phyloP scores from a whole-genome alignment of 129 eudicot species.

The Helianthus tuberosus region DNA sequence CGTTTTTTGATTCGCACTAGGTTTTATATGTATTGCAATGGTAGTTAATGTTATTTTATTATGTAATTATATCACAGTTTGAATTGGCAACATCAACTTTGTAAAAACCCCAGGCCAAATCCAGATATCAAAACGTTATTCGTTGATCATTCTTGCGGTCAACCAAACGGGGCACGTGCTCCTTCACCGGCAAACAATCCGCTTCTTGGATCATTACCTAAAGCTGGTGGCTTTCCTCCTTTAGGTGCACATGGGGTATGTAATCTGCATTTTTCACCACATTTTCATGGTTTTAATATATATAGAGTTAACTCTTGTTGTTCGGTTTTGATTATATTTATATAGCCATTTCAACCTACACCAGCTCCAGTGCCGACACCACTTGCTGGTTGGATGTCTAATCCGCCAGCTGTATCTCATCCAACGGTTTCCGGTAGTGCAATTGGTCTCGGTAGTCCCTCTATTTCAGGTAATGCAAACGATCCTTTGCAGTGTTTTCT shows the following conservation, averaged over 20 bases:
- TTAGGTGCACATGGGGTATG: constrained; percentile 89
- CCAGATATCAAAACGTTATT: constrained; percentile 93
- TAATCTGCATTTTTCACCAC: neutral
- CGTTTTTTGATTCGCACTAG: neutral
- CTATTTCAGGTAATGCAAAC: constrained; percentile 53
- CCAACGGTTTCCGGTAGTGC: constrained; percentile 79
- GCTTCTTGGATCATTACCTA: constrained; percentile 76
- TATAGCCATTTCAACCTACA: constrained; percentile 81
- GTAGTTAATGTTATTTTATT: constrained; percentile 20
- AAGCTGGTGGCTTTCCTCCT: constrained; percentile 91
- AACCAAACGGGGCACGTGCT: constrained; percentile 88
- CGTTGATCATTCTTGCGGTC: constrained; percentile 91
- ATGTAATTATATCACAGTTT: constrained; percentile 49
- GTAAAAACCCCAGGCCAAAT: constrained; percentile 91
- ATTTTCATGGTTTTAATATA: neutral
- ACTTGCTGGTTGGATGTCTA: constrained; percentile 97
- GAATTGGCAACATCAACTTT: constrained; percentile 96
- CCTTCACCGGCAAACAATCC: constrained; percentile 88
- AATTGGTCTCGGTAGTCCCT: constrained; percentile 75
- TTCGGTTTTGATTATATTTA: constrained; percentile 1
- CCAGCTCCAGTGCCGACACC: constrained; percentile 68
- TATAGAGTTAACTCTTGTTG: neutral
- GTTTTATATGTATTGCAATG: neutral
- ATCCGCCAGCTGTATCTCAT: constrained; percentile 69
- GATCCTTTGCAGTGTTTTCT: neutral